phyloP scores from a whole-genome alignment of 768 basidiomycete species.

The Russula sp. region DNA sequence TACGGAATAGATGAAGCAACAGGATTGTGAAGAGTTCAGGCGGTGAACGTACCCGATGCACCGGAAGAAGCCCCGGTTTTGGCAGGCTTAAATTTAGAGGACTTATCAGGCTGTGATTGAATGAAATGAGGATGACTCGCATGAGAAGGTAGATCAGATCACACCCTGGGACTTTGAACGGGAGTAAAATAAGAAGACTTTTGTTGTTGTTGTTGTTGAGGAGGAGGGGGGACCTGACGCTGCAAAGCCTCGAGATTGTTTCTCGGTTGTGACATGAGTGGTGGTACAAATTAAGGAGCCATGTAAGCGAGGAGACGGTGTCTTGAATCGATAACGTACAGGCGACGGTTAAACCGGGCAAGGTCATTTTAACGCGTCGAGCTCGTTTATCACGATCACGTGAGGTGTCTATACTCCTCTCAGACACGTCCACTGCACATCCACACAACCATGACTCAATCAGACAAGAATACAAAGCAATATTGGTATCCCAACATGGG shows the following conservation, averaged over 20 bases:
- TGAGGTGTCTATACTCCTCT: neutral
- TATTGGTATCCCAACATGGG: slow-evolving; percentile 65
- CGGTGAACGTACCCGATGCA: neutral
- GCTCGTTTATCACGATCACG: slow-evolving; percentile 5
- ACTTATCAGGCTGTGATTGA: neutral
- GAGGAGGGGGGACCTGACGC: slow-evolving; percentile 8
- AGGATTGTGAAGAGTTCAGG: neutral
- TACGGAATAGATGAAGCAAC: neutral
- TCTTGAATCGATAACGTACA: slow-evolving; percentile 6
- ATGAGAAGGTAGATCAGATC: neutral
- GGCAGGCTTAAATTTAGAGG: slow-evolving; percentile 24
- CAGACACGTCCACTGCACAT: neutral
- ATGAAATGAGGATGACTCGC: neutral
- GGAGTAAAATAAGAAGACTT: slow-evolving; percentile 13
- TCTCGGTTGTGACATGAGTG: slow-evolving; percentile 23
- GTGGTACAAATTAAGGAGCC: neutral
- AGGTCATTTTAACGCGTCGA: slow-evolving; percentile 8
- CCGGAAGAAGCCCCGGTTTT: slow-evolving; percentile 3
- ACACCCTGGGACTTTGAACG: slow-evolving; percentile 15
- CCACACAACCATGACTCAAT: slow-evolving; percentile 7
- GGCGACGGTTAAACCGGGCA: neutral
- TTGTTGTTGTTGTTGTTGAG: neutral
- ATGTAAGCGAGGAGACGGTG: neutral
- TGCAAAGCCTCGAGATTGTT: slow-evolving; percentile 25
- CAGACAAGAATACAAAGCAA: slow-evolving; percentile 26